Conservation (phyloP, 2,329 filamentous ascomycete genomes). For the Xylaria sp. region DNA sequence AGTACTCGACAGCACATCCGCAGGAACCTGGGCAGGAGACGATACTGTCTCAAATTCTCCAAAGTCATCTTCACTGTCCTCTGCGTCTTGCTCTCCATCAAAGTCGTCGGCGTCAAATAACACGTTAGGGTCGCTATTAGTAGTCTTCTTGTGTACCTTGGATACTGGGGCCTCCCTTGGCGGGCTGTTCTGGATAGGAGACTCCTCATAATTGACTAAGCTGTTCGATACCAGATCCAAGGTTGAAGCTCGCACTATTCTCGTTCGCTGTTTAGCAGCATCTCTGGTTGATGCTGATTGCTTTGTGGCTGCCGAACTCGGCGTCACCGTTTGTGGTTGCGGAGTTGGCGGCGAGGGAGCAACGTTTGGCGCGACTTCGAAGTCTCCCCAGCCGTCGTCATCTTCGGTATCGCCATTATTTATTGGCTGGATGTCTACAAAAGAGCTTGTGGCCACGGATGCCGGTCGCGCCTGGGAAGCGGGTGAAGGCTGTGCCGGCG, state of each 20-base stretch:
- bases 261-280: conserved; percentile 40
- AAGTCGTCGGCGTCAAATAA: conserved; percentile 74
- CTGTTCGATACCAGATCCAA: conserved; percentile 66
- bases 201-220: conserved; percentile 54
- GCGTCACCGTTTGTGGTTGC: neutral
- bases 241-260: conserved; percentile 61
- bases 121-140: conserved; percentile 61
- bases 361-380: conserved; percentile 65
- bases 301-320: neutral
- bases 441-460: conserved; percentile 17
- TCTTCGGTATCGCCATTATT: conserved; percentile 62
- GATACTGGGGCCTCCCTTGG: conserved; percentile 27
- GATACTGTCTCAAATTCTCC: conserved; percentile 68
- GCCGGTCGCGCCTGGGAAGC: conserved; percentile 32
- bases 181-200: conserved; percentile 28
- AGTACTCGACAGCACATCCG: conserved; percentile 56
- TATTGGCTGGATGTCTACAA: conserved; percentile 32
- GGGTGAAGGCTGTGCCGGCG: conserved; percentile 46
- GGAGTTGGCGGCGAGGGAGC: conserved; percentile 43
- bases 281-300: conserved; percentile 29
- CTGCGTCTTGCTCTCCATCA: conserved; percentile 54
- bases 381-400: conserved; percentile 75
- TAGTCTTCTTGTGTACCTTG: conserved; percentile 34
- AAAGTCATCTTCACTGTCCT: conserved; percentile 64
- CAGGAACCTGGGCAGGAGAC: conserved; percentile 41